Conservation (phyloP, 768 basidiomycete species). For the Pisolithus orientalis region DNA sequence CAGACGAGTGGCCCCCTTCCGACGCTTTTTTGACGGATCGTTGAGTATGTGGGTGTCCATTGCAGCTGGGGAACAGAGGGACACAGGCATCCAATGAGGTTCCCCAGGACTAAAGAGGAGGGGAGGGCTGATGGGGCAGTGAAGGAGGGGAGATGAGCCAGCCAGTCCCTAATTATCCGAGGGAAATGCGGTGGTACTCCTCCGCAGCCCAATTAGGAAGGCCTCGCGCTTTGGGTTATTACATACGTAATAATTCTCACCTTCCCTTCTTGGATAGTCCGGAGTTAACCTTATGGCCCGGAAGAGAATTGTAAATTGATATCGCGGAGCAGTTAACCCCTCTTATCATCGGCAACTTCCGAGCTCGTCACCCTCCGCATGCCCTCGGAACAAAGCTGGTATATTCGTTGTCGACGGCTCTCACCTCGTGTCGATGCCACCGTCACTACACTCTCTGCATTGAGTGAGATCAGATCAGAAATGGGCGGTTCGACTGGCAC, state of each 20-base stretch:
- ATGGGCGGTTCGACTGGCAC: background rate
- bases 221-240: background rate
- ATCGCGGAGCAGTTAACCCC: conserved; percentile 20
- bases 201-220: background rate
- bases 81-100: conserved; percentile 3
- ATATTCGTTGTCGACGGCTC: too few relatives aligned
- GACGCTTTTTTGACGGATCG: conserved; percentile 46
- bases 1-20: conserved; percentile 69
- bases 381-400: too few relatives aligned
- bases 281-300: conserved; percentile 9
- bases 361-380: too few relatives aligned
- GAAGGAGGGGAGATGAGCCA: conserved; percentile 12
- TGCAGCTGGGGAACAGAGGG: background rate
- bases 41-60: conserved; percentile 24
- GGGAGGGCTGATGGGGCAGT: conserved; percentile 31
- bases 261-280: conserved; percentile 20
- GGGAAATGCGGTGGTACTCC: conserved; percentile 3
- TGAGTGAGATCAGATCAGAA: too few relatives aligned
- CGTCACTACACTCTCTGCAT: too few relatives aligned
- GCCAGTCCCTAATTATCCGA: conserved; percentile 9
- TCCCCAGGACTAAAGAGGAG: conserved; percentile 14
- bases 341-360: too few relatives aligned
- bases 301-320: background rate
- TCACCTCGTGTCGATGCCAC: too few relatives aligned
- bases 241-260: background rate